Evolutionary conservation across 2,329 filamentous ascomycete genomes (phyloP).

Genomic region (Phialophora macrospora): DNA sequence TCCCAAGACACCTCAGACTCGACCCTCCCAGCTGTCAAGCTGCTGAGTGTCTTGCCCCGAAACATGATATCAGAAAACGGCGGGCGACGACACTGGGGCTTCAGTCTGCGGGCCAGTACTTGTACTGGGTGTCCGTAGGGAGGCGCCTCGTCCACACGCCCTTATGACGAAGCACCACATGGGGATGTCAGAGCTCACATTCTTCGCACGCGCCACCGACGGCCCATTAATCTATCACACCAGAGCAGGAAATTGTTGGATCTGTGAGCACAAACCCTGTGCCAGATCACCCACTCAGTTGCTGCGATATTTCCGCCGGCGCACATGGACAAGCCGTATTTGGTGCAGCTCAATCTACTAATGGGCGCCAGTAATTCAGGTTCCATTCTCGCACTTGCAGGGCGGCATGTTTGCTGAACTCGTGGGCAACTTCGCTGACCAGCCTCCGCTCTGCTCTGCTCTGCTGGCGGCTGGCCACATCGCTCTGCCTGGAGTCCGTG

Average conservation of each 20-base stretch:
- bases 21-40: background rate
- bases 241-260: background rate
- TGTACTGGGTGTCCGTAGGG: background rate
- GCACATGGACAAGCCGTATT: constrained; percentile 7
- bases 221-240: background rate
- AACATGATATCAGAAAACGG: constrained; percentile 8
- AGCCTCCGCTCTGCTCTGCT: constrained; percentile 1
- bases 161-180: background rate
- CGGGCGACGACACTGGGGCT: background rate
- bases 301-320: constrained; percentile 20
- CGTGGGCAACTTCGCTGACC: background rate
- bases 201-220: background rate
- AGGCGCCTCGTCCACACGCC: background rate
- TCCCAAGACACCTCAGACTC: constrained; percentile 1
- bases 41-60: too few species aligned
- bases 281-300: background rate
- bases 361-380: constrained; percentile 20
- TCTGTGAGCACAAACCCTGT: background rate
- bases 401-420: constrained; percentile 13
- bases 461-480: constrained; percentile 14
- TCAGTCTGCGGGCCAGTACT: background rate
- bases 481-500: background rate
- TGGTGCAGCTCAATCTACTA: constrained; percentile 26
- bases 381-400: constrained; percentile 15
- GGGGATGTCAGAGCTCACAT: background rate